A percentile compares a stretch with the other conserved stretches of the same genome.
These are phyloP conservation scores for Passalora sequoiae DNA, from an alignment of 2,329 filamentous ascomycete species.

Conservation along the genomic window DNA sequence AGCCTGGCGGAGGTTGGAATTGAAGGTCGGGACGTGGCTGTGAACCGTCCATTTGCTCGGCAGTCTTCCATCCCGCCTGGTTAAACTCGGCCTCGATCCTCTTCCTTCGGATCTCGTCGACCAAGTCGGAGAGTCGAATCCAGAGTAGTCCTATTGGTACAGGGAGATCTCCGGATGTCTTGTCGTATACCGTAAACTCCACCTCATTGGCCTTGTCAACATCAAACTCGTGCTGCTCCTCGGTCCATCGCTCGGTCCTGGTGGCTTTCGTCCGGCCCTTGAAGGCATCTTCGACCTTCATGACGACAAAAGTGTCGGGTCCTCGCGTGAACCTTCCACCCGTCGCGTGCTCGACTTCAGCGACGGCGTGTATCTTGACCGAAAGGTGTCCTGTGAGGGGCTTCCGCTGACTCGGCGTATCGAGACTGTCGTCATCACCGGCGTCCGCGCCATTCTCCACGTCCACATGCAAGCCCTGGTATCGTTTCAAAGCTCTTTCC, in stretches of 20 bases:
- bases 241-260: conserved; percentile 83
- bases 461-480: conserved; percentile 94
- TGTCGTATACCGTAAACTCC: conserved; percentile 95
- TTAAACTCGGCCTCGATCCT: conserved; percentile 95
- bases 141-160: conserved; percentile 92
- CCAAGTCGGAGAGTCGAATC: conserved; percentile 94
- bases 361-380: conserved; percentile 80
- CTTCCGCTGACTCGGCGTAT: conserved; percentile 88
- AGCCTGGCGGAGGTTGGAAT: conserved; percentile 48
- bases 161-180: conserved; percentile 71
- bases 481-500: conserved; percentile 92
- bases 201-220: conserved; percentile 99
- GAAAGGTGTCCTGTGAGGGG: conserved; percentile 88
- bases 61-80: conserved; percentile 92
- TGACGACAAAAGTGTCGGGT: conserved; percentile 89
- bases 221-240: conserved; percentile 84
- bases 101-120: conserved; percentile 94
- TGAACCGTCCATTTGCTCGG: conserved; percentile 79
- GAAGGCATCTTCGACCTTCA: conserved; percentile 93
- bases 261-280: conserved; percentile 82
- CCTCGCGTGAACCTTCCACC: conserved; percentile 76
- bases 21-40: conserved; percentile 51
- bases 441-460: conserved; percentile 45
- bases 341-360: conserved; percentile 89
- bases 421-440: conserved; percentile 88